Percentiles rank a stretch among this genome's conserved stretches.
Conservation (phyloP, 805 yeast species). For the Saccharomycopsis fermentans region DNA sequence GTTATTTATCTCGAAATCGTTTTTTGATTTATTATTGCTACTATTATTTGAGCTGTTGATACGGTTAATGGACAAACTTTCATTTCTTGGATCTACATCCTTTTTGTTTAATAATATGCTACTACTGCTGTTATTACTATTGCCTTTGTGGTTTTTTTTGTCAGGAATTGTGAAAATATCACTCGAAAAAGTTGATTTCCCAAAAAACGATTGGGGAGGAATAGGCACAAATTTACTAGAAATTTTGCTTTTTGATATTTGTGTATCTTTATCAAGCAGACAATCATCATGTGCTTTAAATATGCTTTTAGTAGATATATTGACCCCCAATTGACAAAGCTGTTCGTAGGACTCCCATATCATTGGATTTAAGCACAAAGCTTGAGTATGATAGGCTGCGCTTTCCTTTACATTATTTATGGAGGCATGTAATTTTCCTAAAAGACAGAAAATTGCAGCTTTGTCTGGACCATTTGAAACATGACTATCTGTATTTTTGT, state of each 20-base stretch:
- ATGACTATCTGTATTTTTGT: neutral
- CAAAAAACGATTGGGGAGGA: constrained; percentile 8
- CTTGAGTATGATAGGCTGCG: constrained; percentile 54
- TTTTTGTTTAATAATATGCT: neutral
- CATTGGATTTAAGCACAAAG: constrained; percentile 65
- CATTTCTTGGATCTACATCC: neutral
- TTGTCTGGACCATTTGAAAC: constrained; percentile 41
- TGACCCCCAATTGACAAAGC: constrained; percentile 61
- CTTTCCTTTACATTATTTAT: constrained; percentile 57
- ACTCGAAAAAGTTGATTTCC: neutral
- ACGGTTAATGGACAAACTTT: neutral
- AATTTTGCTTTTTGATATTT: neutral
- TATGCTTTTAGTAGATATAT: constrained; percentile 48
- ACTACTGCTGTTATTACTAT: constrained; percentile 2
- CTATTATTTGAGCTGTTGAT: constrained; percentile 2
- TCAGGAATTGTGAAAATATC: neutral
- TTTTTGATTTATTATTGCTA: neutral
- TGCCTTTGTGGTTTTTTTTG: constrained; percentile 3
- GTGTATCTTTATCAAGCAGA: neutral
- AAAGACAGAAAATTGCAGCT: constrained; percentile 54
- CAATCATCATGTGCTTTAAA: constrained; percentile 26
- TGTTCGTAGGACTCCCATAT: constrained; percentile 82
- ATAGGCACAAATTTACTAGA: constrained; percentile 5
- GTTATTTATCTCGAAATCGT: constrained; percentile 10
- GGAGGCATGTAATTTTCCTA: constrained; percentile 58